phyloP scores from a whole-genome alignment of 257 asterid species.

The Penstemon davidsonii region DNA sequence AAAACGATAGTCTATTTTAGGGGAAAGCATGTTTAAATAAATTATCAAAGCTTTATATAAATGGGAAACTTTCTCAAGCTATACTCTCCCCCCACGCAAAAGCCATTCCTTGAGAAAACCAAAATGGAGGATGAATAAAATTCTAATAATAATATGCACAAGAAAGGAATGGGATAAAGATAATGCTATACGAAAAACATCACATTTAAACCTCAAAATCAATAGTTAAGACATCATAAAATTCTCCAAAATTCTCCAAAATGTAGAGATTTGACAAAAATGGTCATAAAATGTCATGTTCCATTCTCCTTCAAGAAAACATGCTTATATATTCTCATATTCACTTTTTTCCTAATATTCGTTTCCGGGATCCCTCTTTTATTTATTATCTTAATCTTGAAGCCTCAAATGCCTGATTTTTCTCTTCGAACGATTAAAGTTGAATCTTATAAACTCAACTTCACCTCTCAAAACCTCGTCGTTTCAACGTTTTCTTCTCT shows the following conservation, averaged over 20 bases:
- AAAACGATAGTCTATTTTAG: too few relatives aligned
- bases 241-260: slow-evolving; percentile 26
- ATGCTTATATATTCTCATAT: slow-evolving; percentile 37
- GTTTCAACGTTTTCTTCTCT: slow-evolving; percentile 50
- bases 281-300: slow-evolving; percentile 24
- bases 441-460: slow-evolving; percentile 48
- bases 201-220: slow-evolving; percentile 32
- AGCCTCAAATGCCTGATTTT: slow-evolving; percentile 59
- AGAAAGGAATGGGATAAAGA: slow-evolving; percentile 55
- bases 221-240: slow-evolving; percentile 23
- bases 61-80: background rate
- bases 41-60: background rate
- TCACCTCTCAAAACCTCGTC: slow-evolving; percentile 34
- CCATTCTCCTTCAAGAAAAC: slow-evolving; percentile 41
- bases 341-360: slow-evolving; percentile 34
- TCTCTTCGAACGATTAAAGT: slow-evolving; percentile 45
- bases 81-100: slow-evolving; percentile 16
- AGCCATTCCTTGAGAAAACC: slow-evolving; percentile 26
- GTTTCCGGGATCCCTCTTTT: slow-evolving; percentile 36
- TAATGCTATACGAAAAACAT: slow-evolving; percentile 40
- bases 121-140: slow-evolving; percentile 22
- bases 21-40: too few relatives aligned
- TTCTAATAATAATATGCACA: slow-evolving; percentile 26
- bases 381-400: slow-evolving; percentile 35
- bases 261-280: slow-evolving; percentile 25